Conservation (phyloP, 805 yeast species). For the Metschnikowia peoriensis region DNA sequence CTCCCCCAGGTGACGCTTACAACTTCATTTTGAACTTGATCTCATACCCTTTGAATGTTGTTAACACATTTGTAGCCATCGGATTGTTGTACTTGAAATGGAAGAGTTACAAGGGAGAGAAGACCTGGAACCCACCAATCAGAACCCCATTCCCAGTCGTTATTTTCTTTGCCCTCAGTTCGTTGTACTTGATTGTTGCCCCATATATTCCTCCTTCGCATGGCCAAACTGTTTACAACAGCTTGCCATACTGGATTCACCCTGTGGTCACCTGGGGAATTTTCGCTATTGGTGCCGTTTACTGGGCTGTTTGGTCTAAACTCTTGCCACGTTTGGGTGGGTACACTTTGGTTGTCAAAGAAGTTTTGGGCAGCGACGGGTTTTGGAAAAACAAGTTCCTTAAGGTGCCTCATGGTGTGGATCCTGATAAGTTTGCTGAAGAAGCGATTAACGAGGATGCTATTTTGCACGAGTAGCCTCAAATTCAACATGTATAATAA, state of each 20-base stretch:
- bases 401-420: constrained; percentile 29
- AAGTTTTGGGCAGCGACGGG: constrained; percentile 63
- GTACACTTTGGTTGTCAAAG: constrained; percentile 51
- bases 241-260: constrained; percentile 73
- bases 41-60: constrained; percentile 77
- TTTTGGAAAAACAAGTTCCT: constrained; percentile 66
- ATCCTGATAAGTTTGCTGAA: constrained; percentile 15
- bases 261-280: constrained; percentile 83
- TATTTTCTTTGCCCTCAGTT: constrained; percentile 60
- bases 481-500: not conserved
- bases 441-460: constrained; percentile 19
- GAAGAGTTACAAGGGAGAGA: constrained; percentile 47
- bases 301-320: constrained; percentile 65
- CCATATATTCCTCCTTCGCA: constrained; percentile 74
- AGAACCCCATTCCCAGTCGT: constrained; percentile 64
- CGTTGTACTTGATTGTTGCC: constrained; percentile 67
- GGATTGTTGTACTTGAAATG: constrained; percentile 62
- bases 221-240: constrained; percentile 66
- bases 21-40: constrained; percentile 76
- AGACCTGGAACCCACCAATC: constrained; percentile 70
- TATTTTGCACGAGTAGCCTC: constrained; percentile 3
- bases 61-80: constrained; percentile 60
- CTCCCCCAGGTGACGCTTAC: constrained; percentile 85
- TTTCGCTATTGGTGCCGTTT: constrained; percentile 60
- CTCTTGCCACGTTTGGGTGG: constrained; percentile 55